Base-by-base conservation (phyloP, 2,329 filamentous ascomycete species). In the Pyricularia sp. region DNA sequence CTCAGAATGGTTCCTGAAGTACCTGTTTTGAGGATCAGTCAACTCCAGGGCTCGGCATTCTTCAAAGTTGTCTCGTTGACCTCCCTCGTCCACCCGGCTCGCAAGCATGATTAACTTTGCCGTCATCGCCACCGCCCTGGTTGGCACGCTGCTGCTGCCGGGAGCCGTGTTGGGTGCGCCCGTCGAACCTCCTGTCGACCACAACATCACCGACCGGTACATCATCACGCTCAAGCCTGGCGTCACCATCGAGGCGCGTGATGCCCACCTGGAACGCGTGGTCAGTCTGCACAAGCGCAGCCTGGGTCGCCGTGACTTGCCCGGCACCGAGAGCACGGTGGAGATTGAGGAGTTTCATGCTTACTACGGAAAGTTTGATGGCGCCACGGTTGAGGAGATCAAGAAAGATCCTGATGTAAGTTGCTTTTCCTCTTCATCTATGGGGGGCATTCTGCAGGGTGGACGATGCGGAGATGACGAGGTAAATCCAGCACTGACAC, bases 221-320 rank as follows among this genome's bases (percentile, higher is more conserved):
- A 81, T 81, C 65, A 70, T 81, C 70, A 81, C 78, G 40, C 68
- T 81, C 24, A 78, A 79, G 70, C 71, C 74, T 9, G 72, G 73
- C 35, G 68, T 75, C 57, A 68, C 68, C 16, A 66, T 71, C 19
- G 67, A 70, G 1, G 69, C 73, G n/a, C 67, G 78, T 30, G 72
- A 74, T n/a, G 67, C 69, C 35, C 76, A 78, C 64, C 31, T 77
- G 2, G 64, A 65, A 3, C 75, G 74, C 71, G 72, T 77, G 53
- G 68, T 66, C 4, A 67, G 69, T 4, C 66, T 77, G 2, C 74
- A 77, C 62, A 64, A 68, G 13, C 72, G 72, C 40, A 73, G 72
- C 61, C 68, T 76, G 13, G 68, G 71, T 66, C 66, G 67, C 35
- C 55, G 68, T 64, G 68, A 72, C 65, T 49, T 70, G 35, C 69